A percentile compares a stretch with the other conserved stretches of the same genome.
Evolutionary conservation across 352 stramenopile genomes (phyloP).

Genomic region (Phytopythium ostracodes): DNA sequence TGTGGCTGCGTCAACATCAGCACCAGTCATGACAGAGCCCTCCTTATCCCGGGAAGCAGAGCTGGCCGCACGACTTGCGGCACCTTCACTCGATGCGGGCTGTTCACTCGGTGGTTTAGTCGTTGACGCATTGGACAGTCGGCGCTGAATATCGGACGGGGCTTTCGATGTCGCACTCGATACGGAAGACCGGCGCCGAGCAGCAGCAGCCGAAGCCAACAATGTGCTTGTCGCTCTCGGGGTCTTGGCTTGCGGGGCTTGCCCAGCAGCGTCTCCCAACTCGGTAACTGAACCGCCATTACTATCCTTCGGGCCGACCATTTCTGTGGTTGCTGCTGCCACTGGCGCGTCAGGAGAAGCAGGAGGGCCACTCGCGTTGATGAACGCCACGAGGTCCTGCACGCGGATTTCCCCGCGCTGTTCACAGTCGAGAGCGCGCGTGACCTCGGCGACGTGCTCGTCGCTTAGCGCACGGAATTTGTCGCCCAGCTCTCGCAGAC

Average conservation of each 20-base stretch:
- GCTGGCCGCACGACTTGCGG: neutral
- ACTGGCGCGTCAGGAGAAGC: neutral
- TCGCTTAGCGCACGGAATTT: constrained; percentile 33
- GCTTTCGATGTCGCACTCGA: neutral
- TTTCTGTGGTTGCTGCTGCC: neutral
- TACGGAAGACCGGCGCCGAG: neutral
- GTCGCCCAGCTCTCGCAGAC: constrained; percentile 32
- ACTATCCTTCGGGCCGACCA: neutral
- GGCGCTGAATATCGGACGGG: neutral
- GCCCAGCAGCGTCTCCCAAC: no score
- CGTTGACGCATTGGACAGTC: neutral
- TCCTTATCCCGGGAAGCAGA: neutral
- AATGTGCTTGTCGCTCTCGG: neutral
- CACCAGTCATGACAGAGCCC: neutral
- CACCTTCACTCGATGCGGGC: neutral
- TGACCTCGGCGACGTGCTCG: constrained; percentile 28
- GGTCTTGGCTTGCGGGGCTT: neutral
- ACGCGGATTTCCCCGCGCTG: constrained; percentile 28
- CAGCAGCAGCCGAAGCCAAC: neutral
- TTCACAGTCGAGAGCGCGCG: constrained; percentile 28
- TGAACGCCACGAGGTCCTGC: constrained; percentile 37
- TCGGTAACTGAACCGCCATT: neutral
- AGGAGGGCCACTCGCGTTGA: constrained; percentile 1
- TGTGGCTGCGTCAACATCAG: neutral
- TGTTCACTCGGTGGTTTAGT: neutral